Conservation (phyloP, 2,329 filamentous ascomycete genomes). For the Trichoderma breve region DNA sequence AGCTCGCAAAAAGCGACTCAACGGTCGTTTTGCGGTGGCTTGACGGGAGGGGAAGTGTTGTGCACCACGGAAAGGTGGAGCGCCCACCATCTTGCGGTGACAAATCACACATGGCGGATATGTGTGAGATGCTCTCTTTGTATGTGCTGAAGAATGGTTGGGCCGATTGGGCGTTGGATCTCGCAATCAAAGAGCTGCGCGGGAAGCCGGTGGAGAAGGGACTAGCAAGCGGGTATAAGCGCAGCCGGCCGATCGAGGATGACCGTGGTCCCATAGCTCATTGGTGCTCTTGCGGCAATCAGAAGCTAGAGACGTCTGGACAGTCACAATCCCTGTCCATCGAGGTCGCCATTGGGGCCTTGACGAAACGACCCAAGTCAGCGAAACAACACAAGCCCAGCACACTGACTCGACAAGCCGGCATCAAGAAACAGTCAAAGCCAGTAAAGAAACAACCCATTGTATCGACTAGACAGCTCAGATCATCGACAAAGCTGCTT, state of each 20-base stretch:
- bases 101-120: neutral
- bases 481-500: neutral
- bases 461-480: neutral
- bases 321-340: slow-evolving; percentile 7
- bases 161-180: slow-evolving; percentile 2
- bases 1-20: neutral
- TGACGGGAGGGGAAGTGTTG: neutral
- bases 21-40: slow-evolving; percentile 1
- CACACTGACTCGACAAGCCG: neutral
- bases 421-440: neutral
- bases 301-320: slow-evolving; percentile 6
- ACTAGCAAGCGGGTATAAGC: neutral
- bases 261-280: neutral
- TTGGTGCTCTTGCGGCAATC: slow-evolving; percentile 18
- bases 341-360: neutral
- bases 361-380: neutral
- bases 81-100: neutral
- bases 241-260: slow-evolving; percentile 8
- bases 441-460: neutral
- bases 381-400: neutral
- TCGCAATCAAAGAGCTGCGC: neutral
- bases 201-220: neutral
- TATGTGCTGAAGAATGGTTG: slow-evolving; percentile 13
- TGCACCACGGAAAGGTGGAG: slow-evolving; percentile 4
- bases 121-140: neutral